Evolutionary conservation across 176 grass and related monocot genomes (phyloP).

Genomic region (Zoysia pacifica): DNA sequence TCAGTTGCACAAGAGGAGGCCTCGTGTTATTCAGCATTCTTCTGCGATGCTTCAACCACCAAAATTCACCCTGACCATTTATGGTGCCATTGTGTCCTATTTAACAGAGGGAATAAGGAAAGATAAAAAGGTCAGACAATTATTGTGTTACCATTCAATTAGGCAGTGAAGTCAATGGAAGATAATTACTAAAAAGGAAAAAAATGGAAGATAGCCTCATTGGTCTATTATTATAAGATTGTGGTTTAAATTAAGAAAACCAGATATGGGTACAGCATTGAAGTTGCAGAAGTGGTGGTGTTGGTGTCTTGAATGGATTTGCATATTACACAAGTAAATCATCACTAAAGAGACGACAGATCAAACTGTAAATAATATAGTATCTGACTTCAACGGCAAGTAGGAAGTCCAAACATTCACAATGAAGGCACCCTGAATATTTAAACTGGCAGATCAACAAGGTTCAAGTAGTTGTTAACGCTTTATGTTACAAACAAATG

Average conservation of each 20-base stretch:
- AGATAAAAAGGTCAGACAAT: background rate
- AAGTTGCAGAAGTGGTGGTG: background rate
- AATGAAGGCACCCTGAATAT: background rate
- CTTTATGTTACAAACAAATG: background rate
- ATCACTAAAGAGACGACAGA: background rate
- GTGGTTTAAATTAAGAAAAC: constrained; percentile 4
- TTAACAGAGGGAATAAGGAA: constrained; percentile 30
- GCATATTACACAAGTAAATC: background rate
- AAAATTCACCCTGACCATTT: constrained; percentile 88
- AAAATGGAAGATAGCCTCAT: background rate
- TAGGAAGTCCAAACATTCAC: background rate
- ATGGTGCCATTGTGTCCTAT: constrained; percentile 96
- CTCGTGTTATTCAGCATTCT: constrained; percentile 92
- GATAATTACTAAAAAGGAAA: background rate
- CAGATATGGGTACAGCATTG: constrained; percentile 3
- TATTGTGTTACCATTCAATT: constrained; percentile 25
- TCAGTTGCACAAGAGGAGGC: constrained; percentile 86
- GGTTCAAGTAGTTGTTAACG: constrained; percentile 1
- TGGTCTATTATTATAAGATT: constrained; percentile 5
- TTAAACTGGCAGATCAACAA: background rate
- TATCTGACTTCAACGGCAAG: background rate
- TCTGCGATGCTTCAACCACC: constrained; percentile 90
- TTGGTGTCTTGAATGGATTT: constrained; percentile 14
- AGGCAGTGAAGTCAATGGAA: background rate
- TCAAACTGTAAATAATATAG: constrained; percentile 12